Base-by-base conservation (phyloP, 345 rosid genomes). In the Angophora floribunda region DNA sequence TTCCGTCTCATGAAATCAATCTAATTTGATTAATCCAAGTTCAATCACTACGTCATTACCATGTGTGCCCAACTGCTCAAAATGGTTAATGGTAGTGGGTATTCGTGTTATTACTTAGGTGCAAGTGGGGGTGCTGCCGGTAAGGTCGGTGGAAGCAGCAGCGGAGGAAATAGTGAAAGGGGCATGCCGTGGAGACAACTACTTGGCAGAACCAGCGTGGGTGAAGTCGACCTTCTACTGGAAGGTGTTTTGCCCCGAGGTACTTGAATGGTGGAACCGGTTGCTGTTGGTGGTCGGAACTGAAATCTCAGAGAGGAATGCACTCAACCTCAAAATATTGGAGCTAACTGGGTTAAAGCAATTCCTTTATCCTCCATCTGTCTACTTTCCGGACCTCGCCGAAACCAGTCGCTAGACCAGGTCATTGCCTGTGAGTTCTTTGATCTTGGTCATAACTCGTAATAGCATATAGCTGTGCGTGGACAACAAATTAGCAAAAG, bases 171-270 rank as follows among this genome's bases (percentile, higher is more conserved):
- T 95, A 85, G 94, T 94, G 90, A 91, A 93, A 4, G 90, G 96
- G 22, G 96, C 91, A 7, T 89, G 95, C 88, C 86, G 95, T 1
- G 94, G 96, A 70, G 94, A 95, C 22, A 90, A 89, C 86, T 90
- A 92, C 87, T 30, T 96, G 89, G 90, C 91, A 0, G 91, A 90
- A 87, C 96, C 96, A 4, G 88, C 92, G 0, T 94, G 98, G 97
- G 57, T 93, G 52, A 88, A 88, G 89, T 52, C 89, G 17, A 88
- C 92, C 8, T 93, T 87, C 67, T 65, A 93, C 45, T 91, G 91
- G 91, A 95, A 93, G 90, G 90, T 92, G 90, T 82, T 93, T 1
- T 95, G 91, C 67, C 97, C 97, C 49, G 95, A 96, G 86, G 3
- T 92, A 17, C 10, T 92, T 0, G 94, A 93, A 51, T 95, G 91